These are phyloP conservation scores for Pythium aristosporum DNA, from an alignment of 352 stramenopile species.

Conservation along the genomic window DNA sequence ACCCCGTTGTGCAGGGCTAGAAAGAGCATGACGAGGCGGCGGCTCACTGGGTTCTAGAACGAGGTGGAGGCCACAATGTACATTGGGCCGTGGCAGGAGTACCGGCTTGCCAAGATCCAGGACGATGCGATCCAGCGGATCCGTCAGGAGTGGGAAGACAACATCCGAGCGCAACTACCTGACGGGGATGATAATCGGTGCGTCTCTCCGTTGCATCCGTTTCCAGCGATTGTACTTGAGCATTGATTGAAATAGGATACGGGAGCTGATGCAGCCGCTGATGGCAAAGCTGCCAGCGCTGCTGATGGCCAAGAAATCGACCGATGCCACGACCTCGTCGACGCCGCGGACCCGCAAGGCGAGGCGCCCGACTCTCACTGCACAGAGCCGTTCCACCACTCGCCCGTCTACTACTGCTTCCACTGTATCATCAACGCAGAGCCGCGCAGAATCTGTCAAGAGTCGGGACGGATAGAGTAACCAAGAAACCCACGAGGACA, in stretches of 20 bases:
- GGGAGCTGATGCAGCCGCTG: constrained; percentile 77
- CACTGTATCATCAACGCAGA: constrained; percentile 10
- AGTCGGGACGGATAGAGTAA: constrained; percentile 9
- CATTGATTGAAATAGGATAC: constrained; percentile 37
- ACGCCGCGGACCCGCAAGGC: constrained; percentile 17
- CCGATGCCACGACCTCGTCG: neutral
- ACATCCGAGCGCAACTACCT: constrained; percentile 52
- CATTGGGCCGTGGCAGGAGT: constrained; percentile 86
- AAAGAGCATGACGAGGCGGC: constrained; percentile 6
- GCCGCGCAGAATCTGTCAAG: neutral
- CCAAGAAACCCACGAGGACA: constrained; percentile 26
- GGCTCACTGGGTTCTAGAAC: neutral
- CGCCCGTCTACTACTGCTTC: constrained; percentile 23
- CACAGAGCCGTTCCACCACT: constrained; percentile 14
- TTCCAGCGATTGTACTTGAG: neutral
- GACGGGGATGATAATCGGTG: constrained; percentile 47
- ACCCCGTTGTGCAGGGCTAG: neutral
- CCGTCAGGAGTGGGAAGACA: constrained; percentile 58
- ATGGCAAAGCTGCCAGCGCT: constrained; percentile 67
- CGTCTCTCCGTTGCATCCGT: neutral
- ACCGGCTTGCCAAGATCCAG: constrained; percentile 83
- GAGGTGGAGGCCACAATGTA: constrained; percentile 46
- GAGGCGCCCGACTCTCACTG: neutral
- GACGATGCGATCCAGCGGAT: constrained; percentile 72
- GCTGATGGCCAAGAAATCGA: constrained; percentile 50